Evolutionary conservation across 1,139 yeast species (phyloP).

Genomic region (Kodamaea derodonti): DNA sequence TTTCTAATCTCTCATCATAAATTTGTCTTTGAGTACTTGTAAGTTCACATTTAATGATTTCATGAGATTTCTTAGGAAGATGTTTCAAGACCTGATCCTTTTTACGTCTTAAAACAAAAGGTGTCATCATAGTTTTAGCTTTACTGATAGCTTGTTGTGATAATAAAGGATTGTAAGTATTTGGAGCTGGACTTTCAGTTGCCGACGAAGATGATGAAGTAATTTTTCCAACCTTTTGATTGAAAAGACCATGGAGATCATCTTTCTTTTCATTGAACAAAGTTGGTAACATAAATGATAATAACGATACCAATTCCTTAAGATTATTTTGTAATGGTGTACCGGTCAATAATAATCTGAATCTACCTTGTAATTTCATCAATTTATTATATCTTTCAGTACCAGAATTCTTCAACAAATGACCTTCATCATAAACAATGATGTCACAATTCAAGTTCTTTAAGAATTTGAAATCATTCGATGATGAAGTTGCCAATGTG

Average conservation of each 20-base stretch:
- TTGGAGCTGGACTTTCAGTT: slow-evolving; percentile 7
- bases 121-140: slow-evolving; percentile 98
- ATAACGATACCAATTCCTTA: slow-evolving; percentile 80
- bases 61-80: slow-evolving; percentile 72
- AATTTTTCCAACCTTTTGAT: slow-evolving; percentile 70
- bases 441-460: slow-evolving; percentile 74
- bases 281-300: slow-evolving; percentile 86
- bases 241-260: slow-evolving; percentile 76
- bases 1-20: slow-evolving; percentile 55
- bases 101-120: slow-evolving; percentile 87
- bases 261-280: slow-evolving; percentile 79
- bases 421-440: slow-evolving; percentile 96
- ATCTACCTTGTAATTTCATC: slow-evolving; percentile 77
- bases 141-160: slow-evolving; percentile 88
- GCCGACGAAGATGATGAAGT: slow-evolving; percentile 10
- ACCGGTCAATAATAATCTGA: slow-evolving; percentile 86
- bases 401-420: slow-evolving; percentile 84
- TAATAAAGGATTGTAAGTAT: slow-evolving; percentile 68
- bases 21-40: slow-evolving; percentile 53
- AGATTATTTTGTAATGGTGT: slow-evolving; percentile 94
- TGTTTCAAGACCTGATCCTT: slow-evolving; percentile 89
- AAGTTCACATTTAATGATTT: slow-evolving; percentile 62
- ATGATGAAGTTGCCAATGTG: slow-evolving; percentile 83
- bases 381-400: slow-evolving; percentile 84
- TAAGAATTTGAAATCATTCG: slow-evolving; percentile 76